A percentile compares a stretch with the other conserved stretches of the same genome.
Evolutionary conservation across 352 stramenopile genomes (phyloP).

Genomic region (Pythium pectinolyticum): DNA sequence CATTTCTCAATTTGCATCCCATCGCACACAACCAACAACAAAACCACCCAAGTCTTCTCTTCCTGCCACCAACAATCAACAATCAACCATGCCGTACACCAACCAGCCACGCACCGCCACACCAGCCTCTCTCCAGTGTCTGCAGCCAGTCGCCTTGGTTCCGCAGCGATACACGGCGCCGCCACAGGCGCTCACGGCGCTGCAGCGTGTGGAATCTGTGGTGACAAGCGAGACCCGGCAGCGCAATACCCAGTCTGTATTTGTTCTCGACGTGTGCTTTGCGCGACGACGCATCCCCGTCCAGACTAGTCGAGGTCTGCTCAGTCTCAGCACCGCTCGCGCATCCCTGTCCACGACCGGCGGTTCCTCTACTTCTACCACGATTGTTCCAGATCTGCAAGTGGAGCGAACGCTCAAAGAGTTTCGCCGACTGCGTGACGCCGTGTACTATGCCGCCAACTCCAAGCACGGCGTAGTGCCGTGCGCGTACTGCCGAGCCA

Average conservation of each 20-base stretch:
- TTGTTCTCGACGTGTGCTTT: slow-evolving; percentile 7
- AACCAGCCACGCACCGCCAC: not conserved
- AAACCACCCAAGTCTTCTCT: not conserved
- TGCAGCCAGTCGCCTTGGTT: not conserved
- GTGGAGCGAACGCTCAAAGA: slow-evolving; percentile 2
- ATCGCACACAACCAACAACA: slow-evolving; percentile 1
- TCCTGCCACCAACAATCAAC: not conserved
- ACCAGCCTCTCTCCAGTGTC: not conserved
- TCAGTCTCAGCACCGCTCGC: not conserved
- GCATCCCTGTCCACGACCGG: too few species aligned
- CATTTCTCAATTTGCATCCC: slow-evolving; percentile 16
- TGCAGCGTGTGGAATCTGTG: slow-evolving; percentile 17
- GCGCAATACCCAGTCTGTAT: not conserved
- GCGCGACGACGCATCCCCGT: slow-evolving; percentile 20
- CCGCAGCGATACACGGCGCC: slow-evolving; percentile 14
- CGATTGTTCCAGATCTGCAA: not conserved
- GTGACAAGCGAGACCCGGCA: slow-evolving; percentile 6
- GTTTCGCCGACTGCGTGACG: slow-evolving; percentile 20
- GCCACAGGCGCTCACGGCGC: slow-evolving; percentile 1
- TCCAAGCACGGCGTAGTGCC: slow-evolving; percentile 15
- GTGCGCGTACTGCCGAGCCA: slow-evolving; percentile 17
- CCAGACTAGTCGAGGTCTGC: not conserved
- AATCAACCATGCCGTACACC: not conserved
- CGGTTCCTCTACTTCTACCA: too few species aligned
- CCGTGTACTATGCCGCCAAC: slow-evolving; percentile 21